phyloP scores from a whole-genome alignment of 2,329 filamentous ascomycete genomes.

The Didymella exigua region DNA sequence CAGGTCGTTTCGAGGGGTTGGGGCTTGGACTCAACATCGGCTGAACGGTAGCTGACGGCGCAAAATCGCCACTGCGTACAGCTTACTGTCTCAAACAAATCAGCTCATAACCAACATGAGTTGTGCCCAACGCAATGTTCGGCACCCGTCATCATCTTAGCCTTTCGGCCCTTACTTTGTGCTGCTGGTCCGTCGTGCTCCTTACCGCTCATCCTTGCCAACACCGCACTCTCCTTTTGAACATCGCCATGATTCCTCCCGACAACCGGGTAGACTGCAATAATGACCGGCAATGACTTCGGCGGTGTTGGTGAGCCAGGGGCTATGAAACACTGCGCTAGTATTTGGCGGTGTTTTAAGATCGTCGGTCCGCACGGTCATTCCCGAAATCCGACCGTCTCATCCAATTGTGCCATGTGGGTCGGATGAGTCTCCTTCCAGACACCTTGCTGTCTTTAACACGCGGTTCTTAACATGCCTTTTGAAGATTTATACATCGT shows the following conservation, averaged over 20 bases:
- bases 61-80: not conserved
- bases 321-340: conserved; percentile 8
- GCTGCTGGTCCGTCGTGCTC: not conserved
- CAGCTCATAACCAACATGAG: not conserved
- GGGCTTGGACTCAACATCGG: conserved; percentile 27
- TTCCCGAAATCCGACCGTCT: conserved; percentile 11
- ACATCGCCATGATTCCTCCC: not conserved
- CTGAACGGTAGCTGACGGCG: not conserved
- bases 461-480: not conserved
- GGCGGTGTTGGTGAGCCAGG: not conserved
- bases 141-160: not conserved
- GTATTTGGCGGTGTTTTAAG: conserved; percentile 13
- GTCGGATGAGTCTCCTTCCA: conserved; percentile 3
- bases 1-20: conserved; percentile 26
- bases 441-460: not conserved
- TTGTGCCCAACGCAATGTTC: not conserved
- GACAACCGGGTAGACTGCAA: no score
- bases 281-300: not conserved
- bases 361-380: conserved; percentile 16
- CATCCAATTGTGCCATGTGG: conserved; percentile 4
- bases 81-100: not conserved
- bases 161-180: not conserved
- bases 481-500: not conserved
- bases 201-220: not conserved
- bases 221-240: not conserved